These are phyloP conservation scores for Pugionium cornutum DNA, from an alignment of 345 rosid species.

Conservation along the genomic window DNA sequence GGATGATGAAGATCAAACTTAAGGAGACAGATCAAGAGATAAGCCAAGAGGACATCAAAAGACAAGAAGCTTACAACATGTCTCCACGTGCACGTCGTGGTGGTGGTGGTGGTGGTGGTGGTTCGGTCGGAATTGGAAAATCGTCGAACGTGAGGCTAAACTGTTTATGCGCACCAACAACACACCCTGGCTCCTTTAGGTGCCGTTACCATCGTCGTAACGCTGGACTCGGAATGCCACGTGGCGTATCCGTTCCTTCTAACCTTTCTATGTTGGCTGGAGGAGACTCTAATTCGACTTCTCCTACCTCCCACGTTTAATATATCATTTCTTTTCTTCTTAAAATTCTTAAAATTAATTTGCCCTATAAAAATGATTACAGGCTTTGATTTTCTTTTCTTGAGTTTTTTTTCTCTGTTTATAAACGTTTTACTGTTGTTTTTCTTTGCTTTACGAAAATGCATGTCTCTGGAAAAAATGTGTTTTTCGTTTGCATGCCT, in stretches of 20 bases:
- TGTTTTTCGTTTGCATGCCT: no score
- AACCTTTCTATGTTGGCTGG: constrained; percentile 56
- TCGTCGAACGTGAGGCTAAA: constrained; percentile 42
- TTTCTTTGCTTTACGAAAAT: no score
- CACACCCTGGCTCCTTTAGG: constrained; percentile 72
- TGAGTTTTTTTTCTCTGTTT: no score
- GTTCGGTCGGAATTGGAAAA: constrained; percentile 28
- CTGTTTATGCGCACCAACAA: constrained; percentile 81
- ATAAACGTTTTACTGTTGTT: no score
- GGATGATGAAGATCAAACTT: constrained; percentile 29
- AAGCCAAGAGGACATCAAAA: constrained; percentile 37
- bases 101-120: background rate
- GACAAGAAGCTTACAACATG: constrained; percentile 44
- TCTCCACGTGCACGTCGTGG: constrained; percentile 32
- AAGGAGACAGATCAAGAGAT: constrained; percentile 31
- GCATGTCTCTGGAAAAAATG: no score
- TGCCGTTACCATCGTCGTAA: constrained; percentile 65
- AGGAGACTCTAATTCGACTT: constrained; percentile 27
- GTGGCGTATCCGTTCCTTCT: constrained; percentile 59
- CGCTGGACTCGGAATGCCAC: constrained; percentile 41
- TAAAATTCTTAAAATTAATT: background rate
- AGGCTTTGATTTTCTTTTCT: background rate
- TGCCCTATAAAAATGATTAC: constrained; percentile 15
- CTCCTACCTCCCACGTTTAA: constrained; percentile 14
- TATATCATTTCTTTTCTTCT: background rate